Conservation (phyloP, 1,284 basidiomycete genomes). For the Ceratobasidium sp. region DNA sequence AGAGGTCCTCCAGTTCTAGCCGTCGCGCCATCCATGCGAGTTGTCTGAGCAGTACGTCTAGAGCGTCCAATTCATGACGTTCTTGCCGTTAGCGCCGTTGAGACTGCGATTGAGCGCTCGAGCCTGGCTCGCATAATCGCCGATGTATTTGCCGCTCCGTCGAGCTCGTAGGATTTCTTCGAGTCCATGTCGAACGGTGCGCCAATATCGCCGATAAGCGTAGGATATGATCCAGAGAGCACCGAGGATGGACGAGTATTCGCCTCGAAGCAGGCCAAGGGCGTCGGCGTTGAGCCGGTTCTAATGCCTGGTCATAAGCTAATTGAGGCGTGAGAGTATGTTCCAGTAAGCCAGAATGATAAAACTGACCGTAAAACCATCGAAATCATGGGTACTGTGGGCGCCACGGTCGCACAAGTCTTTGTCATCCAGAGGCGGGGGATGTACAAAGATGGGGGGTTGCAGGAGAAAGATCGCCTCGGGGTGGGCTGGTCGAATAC, state of each 20-base stretch:
- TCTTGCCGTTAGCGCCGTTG: constrained; percentile 89
- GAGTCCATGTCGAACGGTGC: constrained; percentile 93
- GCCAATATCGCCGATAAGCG: constrained; percentile 96
- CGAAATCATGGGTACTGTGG: constrained; percentile 93
- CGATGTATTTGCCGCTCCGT: constrained; percentile 74
- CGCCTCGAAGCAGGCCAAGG: constrained; percentile 88
- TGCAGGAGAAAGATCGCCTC: constrained; percentile 93
- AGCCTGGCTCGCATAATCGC: constrained; percentile 86
- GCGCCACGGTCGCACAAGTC: constrained; percentile 80
- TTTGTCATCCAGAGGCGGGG: constrained; percentile 69
- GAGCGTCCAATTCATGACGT: constrained; percentile 85
- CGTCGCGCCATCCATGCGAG: constrained; percentile 91
- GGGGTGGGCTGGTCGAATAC: constrained; percentile 81
- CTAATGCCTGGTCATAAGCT: constrained; percentile 88
- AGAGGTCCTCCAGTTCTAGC: constrained; percentile 97
- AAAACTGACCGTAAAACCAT: constrained; percentile 78
- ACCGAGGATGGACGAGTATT: constrained; percentile 72
- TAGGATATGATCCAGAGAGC: constrained; percentile 83
- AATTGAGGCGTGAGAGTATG: constrained; percentile 11
- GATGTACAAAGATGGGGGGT: constrained; percentile 90
- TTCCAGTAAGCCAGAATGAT: constrained; percentile 43
- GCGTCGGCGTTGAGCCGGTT: constrained; percentile 99
- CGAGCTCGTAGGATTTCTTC: constrained; percentile 85
- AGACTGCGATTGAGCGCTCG: constrained; percentile 93
- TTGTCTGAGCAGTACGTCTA: constrained; percentile 93